Conservation (phyloP, 2,329 filamentous ascomycete genomes). For the Escovopsis sp. region DNA sequence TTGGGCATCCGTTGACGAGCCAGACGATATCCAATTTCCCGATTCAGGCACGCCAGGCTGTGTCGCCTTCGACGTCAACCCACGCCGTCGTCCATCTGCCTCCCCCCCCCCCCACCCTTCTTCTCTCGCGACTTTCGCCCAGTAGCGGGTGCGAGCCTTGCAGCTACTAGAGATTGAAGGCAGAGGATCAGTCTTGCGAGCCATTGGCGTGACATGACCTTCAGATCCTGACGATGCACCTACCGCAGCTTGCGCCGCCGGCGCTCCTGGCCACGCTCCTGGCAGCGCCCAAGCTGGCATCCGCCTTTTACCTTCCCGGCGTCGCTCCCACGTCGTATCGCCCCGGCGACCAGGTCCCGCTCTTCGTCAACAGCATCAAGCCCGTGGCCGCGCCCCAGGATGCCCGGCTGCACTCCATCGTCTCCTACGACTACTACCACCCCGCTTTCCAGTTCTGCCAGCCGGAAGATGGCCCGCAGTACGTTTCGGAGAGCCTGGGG, state of each 20-base stretch:
- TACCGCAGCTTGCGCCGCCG: slow-evolving; percentile 30
- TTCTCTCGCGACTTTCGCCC: background rate
- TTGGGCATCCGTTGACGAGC: background rate
- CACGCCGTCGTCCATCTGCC: no score
- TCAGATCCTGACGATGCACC: slow-evolving; percentile 25
- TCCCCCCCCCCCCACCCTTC: no score
- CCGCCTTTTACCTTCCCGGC: slow-evolving; percentile 90
- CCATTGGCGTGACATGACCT: slow-evolving; percentile 14
- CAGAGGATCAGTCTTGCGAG: background rate
- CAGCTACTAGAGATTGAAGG: slow-evolving; percentile 1
- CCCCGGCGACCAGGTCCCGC: slow-evolving; percentile 60
- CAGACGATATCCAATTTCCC: background rate
- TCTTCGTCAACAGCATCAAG: slow-evolving; percentile 86
- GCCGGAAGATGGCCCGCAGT: slow-evolving; percentile 60
- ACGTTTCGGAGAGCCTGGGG: slow-evolving; percentile 68
- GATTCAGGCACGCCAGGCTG: slow-evolving; percentile 5
- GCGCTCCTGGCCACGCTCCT: slow-evolving; percentile 37
- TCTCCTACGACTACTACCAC: slow-evolving; percentile 95
- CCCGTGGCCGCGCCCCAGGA: slow-evolving; percentile 67
- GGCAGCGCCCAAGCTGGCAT: slow-evolving; percentile 36
- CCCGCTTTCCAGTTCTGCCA: slow-evolving; percentile 76
- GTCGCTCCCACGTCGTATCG: slow-evolving; percentile 91
- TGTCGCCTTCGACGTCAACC: background rate
- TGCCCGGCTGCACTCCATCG: slow-evolving; percentile 74
- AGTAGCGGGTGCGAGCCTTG: background rate